Percentiles rank a stretch among this genome's conserved stretches.
Conservation (phyloP, 2,329 filamentous ascomycete genomes). For the Pyrenophora seminiperda region DNA sequence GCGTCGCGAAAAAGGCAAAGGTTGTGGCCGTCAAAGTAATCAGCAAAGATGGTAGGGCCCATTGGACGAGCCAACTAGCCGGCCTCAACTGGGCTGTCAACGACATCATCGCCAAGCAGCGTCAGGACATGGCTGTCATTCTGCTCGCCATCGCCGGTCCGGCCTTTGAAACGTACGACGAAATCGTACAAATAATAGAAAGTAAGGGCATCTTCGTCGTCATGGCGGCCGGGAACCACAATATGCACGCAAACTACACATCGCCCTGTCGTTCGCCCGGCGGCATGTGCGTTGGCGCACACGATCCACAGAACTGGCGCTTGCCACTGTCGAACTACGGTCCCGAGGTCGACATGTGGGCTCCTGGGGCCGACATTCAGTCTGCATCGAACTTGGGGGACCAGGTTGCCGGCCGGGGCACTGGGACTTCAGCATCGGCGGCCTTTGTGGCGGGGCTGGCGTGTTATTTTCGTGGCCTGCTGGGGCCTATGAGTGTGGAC, state of each 20-base stretch:
- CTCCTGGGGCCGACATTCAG: conserved; percentile 44
- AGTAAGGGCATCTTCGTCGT: conserved; percentile 41
- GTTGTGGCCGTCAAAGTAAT: conserved; percentile 48
- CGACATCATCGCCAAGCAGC: conserved; percentile 37
- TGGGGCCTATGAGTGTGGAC: conserved; percentile 28
- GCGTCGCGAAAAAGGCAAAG: conserved; percentile 41
- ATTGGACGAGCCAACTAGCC: conserved; percentile 26
- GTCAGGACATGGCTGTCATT: conserved; percentile 38
- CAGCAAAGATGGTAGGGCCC: conserved; percentile 15
- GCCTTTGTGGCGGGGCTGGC: conserved; percentile 71
- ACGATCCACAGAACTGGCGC: conserved; percentile 33
- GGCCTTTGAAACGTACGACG: conserved; percentile 35
- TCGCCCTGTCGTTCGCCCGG: conserved; percentile 44
- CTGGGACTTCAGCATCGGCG: conserved; percentile 68
- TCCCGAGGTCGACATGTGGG: conserved; percentile 46
- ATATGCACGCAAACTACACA: conserved; percentile 27
- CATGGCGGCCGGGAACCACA: conserved; percentile 46
- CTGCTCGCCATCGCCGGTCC: conserved; percentile 47
- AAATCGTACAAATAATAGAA: conserved; percentile 38
- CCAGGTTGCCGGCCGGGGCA: conserved; percentile 51
- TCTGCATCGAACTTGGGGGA: conserved; percentile 56
- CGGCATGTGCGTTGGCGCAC: conserved; percentile 45
- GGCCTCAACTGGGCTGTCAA: conserved; percentile 43
- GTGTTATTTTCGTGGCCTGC: conserved; percentile 67
- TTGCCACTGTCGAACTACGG: conserved; percentile 43